Evolutionary conservation across 1,139 yeast genomes (phyloP).

Genomic region (Pichia sp.): DNA sequence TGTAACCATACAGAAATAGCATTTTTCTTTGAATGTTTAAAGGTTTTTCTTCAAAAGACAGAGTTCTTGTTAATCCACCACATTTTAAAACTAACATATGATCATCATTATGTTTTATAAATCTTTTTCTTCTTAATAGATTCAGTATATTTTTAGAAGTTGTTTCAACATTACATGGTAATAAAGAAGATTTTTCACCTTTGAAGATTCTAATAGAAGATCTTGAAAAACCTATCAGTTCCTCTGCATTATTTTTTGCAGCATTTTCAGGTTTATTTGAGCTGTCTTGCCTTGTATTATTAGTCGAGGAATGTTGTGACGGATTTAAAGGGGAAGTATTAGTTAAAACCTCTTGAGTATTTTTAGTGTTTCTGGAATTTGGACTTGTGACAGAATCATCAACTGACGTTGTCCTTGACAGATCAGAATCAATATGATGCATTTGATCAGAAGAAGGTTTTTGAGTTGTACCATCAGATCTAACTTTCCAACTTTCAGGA

Average conservation of each 20-base stretch:
- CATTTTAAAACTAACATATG: slow-evolving; percentile 75
- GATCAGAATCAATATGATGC: slow-evolving; percentile 2
- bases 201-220: slow-evolving; percentile 39
- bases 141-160: slow-evolving; percentile 68
- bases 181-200: slow-evolving; percentile 41
- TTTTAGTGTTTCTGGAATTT: too few relatives aligned
- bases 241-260: not conserved
- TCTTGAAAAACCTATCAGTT: slow-evolving; percentile 31
- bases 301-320: too few relatives aligned
- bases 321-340: not conserved
- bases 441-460: slow-evolving; percentile 4
- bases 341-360: too few relatives aligned
- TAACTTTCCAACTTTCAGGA: slow-evolving; percentile 32
- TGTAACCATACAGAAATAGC: slow-evolving; percentile 73
- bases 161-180: slow-evolving; percentile 51
- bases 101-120: slow-evolving; percentile 61
- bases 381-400: slow-evolving; percentile 3
- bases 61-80: slow-evolving; percentile 71
- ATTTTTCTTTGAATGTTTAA: slow-evolving; percentile 70
- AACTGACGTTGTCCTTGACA: not conserved
- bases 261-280: not conserved
- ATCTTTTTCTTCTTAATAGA: slow-evolving; percentile 68
- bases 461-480: slow-evolving; percentile 12
- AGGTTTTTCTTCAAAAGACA: slow-evolving; percentile 72
- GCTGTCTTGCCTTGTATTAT: not conserved